Percentiles rank a stretch among this genome's conserved stretches.
Conservation (phyloP, 1,284 basidiomycete genomes). For the Calocybe gambosa region DNA sequence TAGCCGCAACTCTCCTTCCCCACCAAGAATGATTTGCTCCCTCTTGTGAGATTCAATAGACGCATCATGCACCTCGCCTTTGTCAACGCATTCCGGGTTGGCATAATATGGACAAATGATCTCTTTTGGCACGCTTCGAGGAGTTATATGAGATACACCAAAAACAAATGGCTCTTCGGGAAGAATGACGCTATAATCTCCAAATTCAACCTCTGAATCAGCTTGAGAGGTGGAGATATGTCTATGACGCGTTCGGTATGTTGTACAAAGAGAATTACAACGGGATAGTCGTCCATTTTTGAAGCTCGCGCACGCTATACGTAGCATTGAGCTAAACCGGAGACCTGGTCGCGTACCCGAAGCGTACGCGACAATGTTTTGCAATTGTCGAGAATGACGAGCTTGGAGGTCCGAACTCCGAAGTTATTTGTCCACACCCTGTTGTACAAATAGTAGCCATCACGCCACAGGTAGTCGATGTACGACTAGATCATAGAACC, state of each 20-base stretch:
- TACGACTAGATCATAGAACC: too few relatives aligned
- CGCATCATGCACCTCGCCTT: neutral
- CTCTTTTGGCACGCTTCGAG: conserved; percentile 50
- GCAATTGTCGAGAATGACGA: too few relatives aligned
- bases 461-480: too few relatives aligned
- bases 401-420: too few relatives aligned
- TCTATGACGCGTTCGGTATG: neutral
- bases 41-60: neutral
- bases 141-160: conserved; percentile 57
- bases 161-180: conserved; percentile 60
- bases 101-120: conserved; percentile 63
- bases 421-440: too few relatives aligned
- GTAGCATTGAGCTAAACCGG: neutral
- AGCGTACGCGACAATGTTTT: too few relatives aligned
- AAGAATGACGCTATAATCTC: conserved; percentile 57
- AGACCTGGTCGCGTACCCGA: too few relatives aligned
- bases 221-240: neutral
- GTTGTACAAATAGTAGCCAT: too few relatives aligned
- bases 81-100: neutral
- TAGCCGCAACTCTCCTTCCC: neutral
- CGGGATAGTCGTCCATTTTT: neutral
- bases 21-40: neutral
- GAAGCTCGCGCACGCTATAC: neutral
- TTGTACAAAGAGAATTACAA: neutral
- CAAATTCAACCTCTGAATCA: conserved; percentile 32